These are phyloP conservation scores for Fusarium algeriense DNA, from an alignment of 2,329 filamentous ascomycete genomes.

Conservation along the genomic window DNA sequence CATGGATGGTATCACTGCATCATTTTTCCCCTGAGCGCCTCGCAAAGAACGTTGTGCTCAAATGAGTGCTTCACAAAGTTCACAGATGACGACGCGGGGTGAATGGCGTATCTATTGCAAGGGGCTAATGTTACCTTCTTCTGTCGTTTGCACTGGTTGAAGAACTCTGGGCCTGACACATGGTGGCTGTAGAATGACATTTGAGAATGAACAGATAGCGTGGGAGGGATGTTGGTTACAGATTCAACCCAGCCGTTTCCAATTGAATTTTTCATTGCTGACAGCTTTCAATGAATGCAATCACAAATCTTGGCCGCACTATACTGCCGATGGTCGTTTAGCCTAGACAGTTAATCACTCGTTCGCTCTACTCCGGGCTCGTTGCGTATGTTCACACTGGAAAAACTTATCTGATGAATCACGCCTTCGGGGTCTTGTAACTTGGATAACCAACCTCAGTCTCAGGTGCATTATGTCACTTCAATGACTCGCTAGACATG, in stretches of 20 bases:
- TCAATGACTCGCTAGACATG: slow-evolving; percentile 4
- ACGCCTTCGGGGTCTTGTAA: background rate
- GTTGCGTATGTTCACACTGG: background rate
- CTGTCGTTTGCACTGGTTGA: slow-evolving; percentile 24
- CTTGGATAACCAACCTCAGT: background rate
- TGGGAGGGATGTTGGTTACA: slow-evolving; percentile 17
- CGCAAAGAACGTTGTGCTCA: slow-evolving; percentile 22
- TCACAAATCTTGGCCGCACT: slow-evolving; percentile 13
- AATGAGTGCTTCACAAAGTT: slow-evolving; percentile 24
- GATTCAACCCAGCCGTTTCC: slow-evolving; percentile 10
- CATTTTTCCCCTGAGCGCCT: slow-evolving; percentile 31
- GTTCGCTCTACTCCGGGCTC: background rate
- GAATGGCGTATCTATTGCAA: background rate
- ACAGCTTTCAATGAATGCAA: slow-evolving; percentile 17
- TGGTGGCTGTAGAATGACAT: slow-evolving; percentile 9
- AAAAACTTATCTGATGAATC: background rate
- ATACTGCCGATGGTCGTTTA: background rate
- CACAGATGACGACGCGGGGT: slow-evolving; percentile 33
- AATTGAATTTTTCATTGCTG: slow-evolving; percentile 16
- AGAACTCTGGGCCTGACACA: slow-evolving; percentile 30
- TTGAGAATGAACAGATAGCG: slow-evolving; percentile 4
- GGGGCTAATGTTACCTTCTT: background rate
- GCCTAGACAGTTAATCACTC: background rate
- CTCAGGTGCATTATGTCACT: slow-evolving; percentile 11
- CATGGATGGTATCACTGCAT: slow-evolving; percentile 40